Conservation (phyloP, 495 filamentous ascomycete genomes). For the Xylaria cubensis region DNA sequence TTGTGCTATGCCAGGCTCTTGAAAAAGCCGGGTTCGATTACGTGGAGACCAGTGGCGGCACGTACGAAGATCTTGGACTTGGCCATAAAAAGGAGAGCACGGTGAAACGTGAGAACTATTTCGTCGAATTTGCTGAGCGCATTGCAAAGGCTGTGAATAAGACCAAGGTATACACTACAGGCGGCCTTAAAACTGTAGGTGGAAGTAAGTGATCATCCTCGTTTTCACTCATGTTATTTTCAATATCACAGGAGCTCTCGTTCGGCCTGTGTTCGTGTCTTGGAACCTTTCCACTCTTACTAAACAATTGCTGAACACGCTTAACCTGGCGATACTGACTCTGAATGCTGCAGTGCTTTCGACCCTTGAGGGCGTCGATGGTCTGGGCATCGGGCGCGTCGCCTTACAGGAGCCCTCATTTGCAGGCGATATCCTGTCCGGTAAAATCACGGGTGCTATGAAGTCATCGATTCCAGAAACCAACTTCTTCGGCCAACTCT, state of each 20-base stretch:
- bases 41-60: conserved; percentile 69
- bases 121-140: conserved; percentile 67
- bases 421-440: conserved; percentile 53
- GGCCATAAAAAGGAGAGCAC: conserved; percentile 60
- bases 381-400: conserved; percentile 60
- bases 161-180: conserved; percentile 66
- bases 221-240: background rate
- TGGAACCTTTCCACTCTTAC: background rate
- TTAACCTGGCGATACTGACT: background rate
- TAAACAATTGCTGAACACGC: background rate
- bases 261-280: background rate
- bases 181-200: conserved; percentile 62
- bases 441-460: conserved; percentile 57
- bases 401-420: conserved; percentile 58
- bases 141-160: conserved; percentile 62
- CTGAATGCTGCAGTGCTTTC: conserved; percentile 3
- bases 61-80: conserved; percentile 61
- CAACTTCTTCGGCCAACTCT: conserved; percentile 13
- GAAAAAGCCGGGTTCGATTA: conserved; percentile 66
- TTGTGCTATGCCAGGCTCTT: conserved; percentile 59
- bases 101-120: conserved; percentile 66
- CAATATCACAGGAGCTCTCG: too few relatives aligned
- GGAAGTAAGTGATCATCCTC: conserved; percentile 35
- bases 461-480: conserved; percentile 29
- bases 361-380: conserved; percentile 61